Conservation (phyloP, 139 green algal genomes). For the Ostreobium quekettii region DNA sequence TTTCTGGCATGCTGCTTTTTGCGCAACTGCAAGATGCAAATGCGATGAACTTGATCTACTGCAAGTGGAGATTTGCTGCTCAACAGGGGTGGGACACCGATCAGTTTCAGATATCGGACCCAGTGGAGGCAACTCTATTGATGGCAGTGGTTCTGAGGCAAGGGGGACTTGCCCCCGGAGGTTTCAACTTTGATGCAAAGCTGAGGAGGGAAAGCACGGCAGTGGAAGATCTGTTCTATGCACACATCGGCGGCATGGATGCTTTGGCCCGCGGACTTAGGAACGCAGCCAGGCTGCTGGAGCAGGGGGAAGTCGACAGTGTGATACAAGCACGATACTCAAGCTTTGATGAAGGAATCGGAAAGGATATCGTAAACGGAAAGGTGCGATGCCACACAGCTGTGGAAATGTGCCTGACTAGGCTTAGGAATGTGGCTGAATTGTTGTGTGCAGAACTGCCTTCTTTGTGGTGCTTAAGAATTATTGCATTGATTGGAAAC, state of each 20-base stretch:
- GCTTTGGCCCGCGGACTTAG: conserved; percentile 54
- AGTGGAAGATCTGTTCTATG: conserved; percentile 50
- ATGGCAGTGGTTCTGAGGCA: conserved; percentile 40
- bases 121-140: conserved; percentile 36
- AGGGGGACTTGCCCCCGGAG: conserved; percentile 44
- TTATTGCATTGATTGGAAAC: no score
- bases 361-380: conserved; percentile 11
- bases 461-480: no score
- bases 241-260: conserved; percentile 61
- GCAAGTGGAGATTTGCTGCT: no score
- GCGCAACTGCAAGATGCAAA: no score
- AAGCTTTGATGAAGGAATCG: conserved; percentile 16
- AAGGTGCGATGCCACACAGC: background rate
- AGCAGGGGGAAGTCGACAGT: conserved; percentile 27
- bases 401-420: no score
- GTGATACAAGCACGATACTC: conserved; percentile 22
- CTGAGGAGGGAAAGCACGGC: conserved; percentile 51
- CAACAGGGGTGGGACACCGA: conserved; percentile 69
- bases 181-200: conserved; percentile 76
- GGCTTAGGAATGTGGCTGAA: no score
- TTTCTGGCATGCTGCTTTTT: no score
- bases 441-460: no score
- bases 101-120: conserved; percentile 61
- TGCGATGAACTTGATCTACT: no score
- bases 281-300: conserved; percentile 39